Percentiles rank a stretch among this genome's conserved stretches.
phyloP scores from a whole-genome alignment of 129 eudicot genomes.

The Saussurea involucrata region DNA sequence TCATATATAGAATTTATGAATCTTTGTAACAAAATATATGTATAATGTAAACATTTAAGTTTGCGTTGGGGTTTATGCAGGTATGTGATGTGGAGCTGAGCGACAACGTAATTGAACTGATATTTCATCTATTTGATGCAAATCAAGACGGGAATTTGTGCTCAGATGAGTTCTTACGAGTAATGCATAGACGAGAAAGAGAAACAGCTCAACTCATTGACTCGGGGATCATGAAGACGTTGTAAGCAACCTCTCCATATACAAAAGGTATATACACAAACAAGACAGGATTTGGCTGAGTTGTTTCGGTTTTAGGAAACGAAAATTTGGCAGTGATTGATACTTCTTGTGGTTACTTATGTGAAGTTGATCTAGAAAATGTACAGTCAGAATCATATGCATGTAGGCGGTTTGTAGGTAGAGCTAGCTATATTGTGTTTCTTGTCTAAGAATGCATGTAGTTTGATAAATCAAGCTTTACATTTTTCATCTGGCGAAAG shows the following conservation, averaged over 20 bases:
- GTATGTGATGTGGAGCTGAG: constrained; percentile 70
- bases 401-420: neutral
- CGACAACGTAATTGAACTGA: constrained; percentile 54
- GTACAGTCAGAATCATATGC: neutral
- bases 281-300: neutral
- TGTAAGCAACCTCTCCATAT: constrained; percentile 14
- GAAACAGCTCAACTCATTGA: constrained; percentile 60
- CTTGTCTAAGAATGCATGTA: neutral
- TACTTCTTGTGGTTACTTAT: too few relatives aligned
- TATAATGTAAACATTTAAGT: neutral
- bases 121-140: constrained; percentile 68
- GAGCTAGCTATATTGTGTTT: neutral
- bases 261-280: constrained; percentile 2
- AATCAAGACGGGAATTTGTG: constrained; percentile 67
- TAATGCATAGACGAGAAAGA: constrained; percentile 60
- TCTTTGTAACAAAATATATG: neutral
- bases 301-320: neutral
- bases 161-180: constrained; percentile 64
- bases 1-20: neutral
- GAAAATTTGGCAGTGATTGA: neutral
- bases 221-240: constrained; percentile 44
- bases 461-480: neutral
- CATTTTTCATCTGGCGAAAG: too few relatives aligned
- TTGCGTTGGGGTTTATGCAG: constrained; percentile 28
- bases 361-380: neutral